phyloP scores from a whole-genome alignment of 805 yeast genomes.

The Komagataella pseudopastoris region DNA sequence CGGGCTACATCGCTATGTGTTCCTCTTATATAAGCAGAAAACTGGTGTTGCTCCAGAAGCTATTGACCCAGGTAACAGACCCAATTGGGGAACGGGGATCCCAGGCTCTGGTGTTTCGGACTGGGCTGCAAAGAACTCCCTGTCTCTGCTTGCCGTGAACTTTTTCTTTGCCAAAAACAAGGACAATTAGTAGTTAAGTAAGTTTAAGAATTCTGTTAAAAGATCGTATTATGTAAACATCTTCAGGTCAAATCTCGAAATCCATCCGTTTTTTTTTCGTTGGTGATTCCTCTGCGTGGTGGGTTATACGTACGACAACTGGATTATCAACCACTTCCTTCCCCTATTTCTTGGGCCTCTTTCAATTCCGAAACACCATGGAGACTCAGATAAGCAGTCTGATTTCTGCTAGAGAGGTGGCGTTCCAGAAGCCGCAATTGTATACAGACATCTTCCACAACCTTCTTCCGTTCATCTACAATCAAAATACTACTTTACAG shows the following conservation, averaged over 20 bases:
- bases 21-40: slow-evolving; percentile 59
- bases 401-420: slow-evolving; percentile 5
- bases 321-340: background rate
- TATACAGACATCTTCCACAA: slow-evolving; percentile 1
- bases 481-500: background rate
- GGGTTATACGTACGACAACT: background rate
- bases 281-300: background rate
- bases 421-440: slow-evolving; percentile 4
- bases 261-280: background rate
- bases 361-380: background rate
- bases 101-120: slow-evolving; percentile 70
- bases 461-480: background rate
- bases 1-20: slow-evolving; percentile 80
- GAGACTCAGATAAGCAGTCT: slow-evolving; percentile 2
- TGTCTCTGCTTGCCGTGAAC: slow-evolving; percentile 61
- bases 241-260: background rate
- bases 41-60: slow-evolving; percentile 23
- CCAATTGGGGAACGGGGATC: slow-evolving; percentile 76
- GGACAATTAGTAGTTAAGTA: slow-evolving; percentile 7
- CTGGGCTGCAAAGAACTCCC: slow-evolving; percentile 53
- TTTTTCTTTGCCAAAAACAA: slow-evolving; percentile 71
- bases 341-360: background rate
- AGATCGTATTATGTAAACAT: background rate
- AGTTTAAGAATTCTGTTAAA: background rate
- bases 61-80: slow-evolving; percentile 32